A percentile compares a stretch with the other conserved stretches of the same genome.
Conservation (phyloP, 148 eudicot species). For the Mesembryanthemum crystallinum region DNA sequence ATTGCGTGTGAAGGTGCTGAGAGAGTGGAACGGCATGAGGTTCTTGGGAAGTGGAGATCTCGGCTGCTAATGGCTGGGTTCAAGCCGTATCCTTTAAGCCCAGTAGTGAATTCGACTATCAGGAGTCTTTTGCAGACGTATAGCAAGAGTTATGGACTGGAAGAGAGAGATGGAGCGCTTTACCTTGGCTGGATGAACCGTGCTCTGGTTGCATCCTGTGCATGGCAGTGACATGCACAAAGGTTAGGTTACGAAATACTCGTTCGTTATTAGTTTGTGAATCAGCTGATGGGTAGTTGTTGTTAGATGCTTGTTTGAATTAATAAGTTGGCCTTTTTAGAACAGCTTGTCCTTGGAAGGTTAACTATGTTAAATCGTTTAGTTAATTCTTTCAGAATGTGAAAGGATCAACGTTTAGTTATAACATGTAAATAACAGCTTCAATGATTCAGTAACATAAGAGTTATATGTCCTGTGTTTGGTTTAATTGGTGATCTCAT, state of each 20-base stretch:
- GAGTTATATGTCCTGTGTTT: background rate
- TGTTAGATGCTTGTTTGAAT: background rate
- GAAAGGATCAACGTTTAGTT: background rate
- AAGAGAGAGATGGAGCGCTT: slow-evolving; percentile 46
- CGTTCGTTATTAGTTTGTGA: background rate
- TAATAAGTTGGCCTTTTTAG: slow-evolving; percentile 4
- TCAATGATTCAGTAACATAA: background rate
- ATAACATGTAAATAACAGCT: slow-evolving; percentile 6
- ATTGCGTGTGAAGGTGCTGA: slow-evolving; percentile 61
- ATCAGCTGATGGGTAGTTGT: background rate
- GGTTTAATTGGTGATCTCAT: too few relatives aligned
- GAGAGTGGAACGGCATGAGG: slow-evolving; percentile 60
- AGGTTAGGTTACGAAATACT: background rate
- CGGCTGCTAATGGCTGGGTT: slow-evolving; percentile 63
- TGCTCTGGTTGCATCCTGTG: slow-evolving; percentile 44
- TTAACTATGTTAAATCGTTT: background rate
- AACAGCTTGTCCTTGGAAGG: background rate
- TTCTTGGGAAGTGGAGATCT: slow-evolving; percentile 57
- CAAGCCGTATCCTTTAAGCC: slow-evolving; percentile 47
- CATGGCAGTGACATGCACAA: slow-evolving; percentile 43
- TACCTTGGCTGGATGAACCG: slow-evolving; percentile 57
- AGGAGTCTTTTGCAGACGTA: slow-evolving; percentile 38
- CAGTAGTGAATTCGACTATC: slow-evolving; percentile 45
- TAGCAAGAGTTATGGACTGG: slow-evolving; percentile 39
- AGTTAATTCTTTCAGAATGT: slow-evolving; percentile 1